Base-by-base conservation (phyloP, 352 stramenopile genomes). In the Phytophthora sojae region DNA sequence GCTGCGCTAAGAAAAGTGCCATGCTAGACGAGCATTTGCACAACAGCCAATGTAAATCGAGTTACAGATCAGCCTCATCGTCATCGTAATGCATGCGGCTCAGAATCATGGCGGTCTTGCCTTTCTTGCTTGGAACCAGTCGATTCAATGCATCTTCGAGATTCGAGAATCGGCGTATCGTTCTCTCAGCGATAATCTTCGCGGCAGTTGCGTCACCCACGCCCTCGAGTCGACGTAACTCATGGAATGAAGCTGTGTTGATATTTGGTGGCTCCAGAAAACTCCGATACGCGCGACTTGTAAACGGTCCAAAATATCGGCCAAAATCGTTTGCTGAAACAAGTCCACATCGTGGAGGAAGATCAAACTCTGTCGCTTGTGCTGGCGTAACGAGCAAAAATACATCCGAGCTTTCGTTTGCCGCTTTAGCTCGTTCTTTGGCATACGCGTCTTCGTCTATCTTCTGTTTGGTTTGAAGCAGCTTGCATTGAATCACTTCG, bases 241-340 rank as follows among this genome's bases (percentile, higher is more conserved):
- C 26, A 1, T 55, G 23, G 17, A 30, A 30, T 30, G 26, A 30
- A 30, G 26, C 26, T 0, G 37, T 59, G 32, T 67, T 67, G 35
- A 67, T 45, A 60, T 67, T 47, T 5, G 15, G 60, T 49, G 61
- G 51, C 14, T 61, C 39, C 11, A 53, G 23, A 55, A 35, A 39
- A 53, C 54, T 59, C 49, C 52, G 44, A 55, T 62, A 67, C 11
- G 54, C 64, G 9, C 64, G 64, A 32, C 57, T 67, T 51, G 49
- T 49, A 61, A 71, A 67, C 2, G 64, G 64, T n/a, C 64, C 64
- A 32, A 71, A 71, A 32, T 71, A 72, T 59, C 19, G 25, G 14
- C 0, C 26, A 58, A 72, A 72, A 7, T 67, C 64, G 11, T 52
- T 15, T 1, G 17, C 62, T 2, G 50, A 72, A 3, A 69, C 66